Evolutionary conservation across 371 early-diverging fungal species (phyloP), one percentile per base, ranked within the genome.

Genomic region (Mortierella sp.): DNA sequence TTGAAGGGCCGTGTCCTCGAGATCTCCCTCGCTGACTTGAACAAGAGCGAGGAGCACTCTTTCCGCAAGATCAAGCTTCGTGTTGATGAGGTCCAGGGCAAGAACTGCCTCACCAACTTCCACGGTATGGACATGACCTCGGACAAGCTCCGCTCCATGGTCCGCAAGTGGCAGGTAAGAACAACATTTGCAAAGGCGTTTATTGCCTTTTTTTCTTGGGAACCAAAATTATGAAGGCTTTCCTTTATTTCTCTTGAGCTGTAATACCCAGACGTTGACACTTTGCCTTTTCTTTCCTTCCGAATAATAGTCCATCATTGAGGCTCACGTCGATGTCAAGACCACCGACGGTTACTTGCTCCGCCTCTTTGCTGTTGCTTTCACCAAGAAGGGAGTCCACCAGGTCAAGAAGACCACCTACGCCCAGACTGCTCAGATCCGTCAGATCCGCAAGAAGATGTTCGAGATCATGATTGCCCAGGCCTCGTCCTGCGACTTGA

Each of bases 91-190:
- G 95, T 99, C 88, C 95, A 95, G 88, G 99, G 99, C 88, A 97
- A 96, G 93, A 98, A 97, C 96, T 97, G 98, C 93, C 95, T 99
- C 75, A 98, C 99, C 95, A 97, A 97, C 95, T 99, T 99, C 95
- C 95, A 99, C 96, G 97, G 99, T 85, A 99, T 99, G 99, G 97
- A 98, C 91, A 95, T 99, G 93, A 99, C 99, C 88, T 96, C 98
- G 78, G 99, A 99, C 94, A 99, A 99, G 96, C 95, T 99, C 91
- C 96, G 99, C 88, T 98, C 99, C 88, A 94, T 99, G 92, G 97
- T 99, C 92, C 98, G 98, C 96, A 99, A 99, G 96, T 99, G 99
- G 99, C 99, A 99, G 90, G 92, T 93, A 78, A 5, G 89, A 53
- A 21, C 44, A 5, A 8, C 13, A 55, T 28, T 14, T 3, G 6